These are phyloP conservation scores for Phialophora expanda DNA, from an alignment of 2,329 filamentous ascomycete species.

Conservation along the genomic window DNA sequence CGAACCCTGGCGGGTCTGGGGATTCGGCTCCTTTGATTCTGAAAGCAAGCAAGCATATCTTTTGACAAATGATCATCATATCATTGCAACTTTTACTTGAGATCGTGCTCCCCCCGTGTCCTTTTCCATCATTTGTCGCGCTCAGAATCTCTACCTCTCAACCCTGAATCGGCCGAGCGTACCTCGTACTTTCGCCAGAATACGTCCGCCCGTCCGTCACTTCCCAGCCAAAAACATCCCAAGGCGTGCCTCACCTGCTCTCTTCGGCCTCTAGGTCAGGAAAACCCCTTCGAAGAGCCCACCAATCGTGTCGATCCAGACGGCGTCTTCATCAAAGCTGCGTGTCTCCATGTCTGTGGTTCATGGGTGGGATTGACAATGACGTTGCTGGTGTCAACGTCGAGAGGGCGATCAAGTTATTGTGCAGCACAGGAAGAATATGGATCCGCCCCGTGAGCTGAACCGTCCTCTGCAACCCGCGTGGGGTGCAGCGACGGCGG, in stretches of 20 bases:
- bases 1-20: neutral
- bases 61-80: neutral
- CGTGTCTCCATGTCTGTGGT: too few species aligned
- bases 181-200: slow-evolving; percentile 45
- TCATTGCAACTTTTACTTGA: neutral
- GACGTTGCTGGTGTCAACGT: too few species aligned
- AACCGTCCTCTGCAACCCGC: too few species aligned
- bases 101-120: slow-evolving; percentile 30
- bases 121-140: slow-evolving; percentile 37
- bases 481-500: too few species aligned
- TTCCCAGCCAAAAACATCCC: slow-evolving; percentile 50
- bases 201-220: slow-evolving; percentile 50
- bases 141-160: slow-evolving; percentile 29
- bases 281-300: too few species aligned
- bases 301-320: too few species aligned
- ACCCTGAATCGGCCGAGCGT: slow-evolving; percentile 29
- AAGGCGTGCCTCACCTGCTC: too few species aligned
- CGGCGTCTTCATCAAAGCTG: too few species aligned
- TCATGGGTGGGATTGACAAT: too few species aligned
- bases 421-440: too few species aligned
- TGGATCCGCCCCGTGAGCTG: slow-evolving; percentile 21
- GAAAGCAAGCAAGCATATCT: neutral
- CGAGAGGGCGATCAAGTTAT: too few species aligned
- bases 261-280: too few species aligned
- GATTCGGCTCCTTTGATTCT: neutral